Evolutionary conservation across 2,329 filamentous ascomycete species (phyloP), one percentile per base, ranked within the genome.

Genomic region (Aspergillus luchuensis): DNA sequence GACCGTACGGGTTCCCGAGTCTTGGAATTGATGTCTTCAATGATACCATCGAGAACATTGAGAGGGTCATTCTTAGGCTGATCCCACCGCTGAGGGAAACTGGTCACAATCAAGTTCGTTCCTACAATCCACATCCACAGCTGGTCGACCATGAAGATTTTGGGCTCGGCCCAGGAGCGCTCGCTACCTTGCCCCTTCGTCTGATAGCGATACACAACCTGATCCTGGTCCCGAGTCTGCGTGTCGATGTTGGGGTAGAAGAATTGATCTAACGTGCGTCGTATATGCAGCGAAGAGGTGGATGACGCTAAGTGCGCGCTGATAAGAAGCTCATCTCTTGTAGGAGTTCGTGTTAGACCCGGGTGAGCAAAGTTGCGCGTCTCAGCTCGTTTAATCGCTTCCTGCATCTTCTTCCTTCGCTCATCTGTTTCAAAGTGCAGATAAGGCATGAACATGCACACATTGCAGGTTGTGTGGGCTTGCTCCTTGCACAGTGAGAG

Each of bases 131-230:
- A 88, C 69, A 89, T 82, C 87, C 87, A 89, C 1, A 90, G 75
- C 66, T 89, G 87, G 69, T 89, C 87, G 0, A 89, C 87, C 86
- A 89, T 89, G 70, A 87, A 87, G 2, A 89, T 82, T 62, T 87
- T 87, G 1, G 80, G 80, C 58, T 86, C 83, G 3, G 61, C 63
- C 3, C 57, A 63, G 2, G 73, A 74, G 71, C 69, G 68, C 15
- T 69, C 71, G 17, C 66, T 65, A 7, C 69, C 73, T 8, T 71
- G 68, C 6, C 69, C 69, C 45, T 78, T 77, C 36, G 73, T 77
- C 63, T 82, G 80, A 64, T 88, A 88, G 10, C 87, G 80, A 68
- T 85, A 88, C 0, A 89, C 85, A 1, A 89, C 87, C 69, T 89
- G 87, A 65, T 89, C 86, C 33, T 78, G 76, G 64, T 89, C 87